Conservation (phyloP, 2,329 filamentous ascomycete genomes). For the Claviceps pazoutovae region DNA sequence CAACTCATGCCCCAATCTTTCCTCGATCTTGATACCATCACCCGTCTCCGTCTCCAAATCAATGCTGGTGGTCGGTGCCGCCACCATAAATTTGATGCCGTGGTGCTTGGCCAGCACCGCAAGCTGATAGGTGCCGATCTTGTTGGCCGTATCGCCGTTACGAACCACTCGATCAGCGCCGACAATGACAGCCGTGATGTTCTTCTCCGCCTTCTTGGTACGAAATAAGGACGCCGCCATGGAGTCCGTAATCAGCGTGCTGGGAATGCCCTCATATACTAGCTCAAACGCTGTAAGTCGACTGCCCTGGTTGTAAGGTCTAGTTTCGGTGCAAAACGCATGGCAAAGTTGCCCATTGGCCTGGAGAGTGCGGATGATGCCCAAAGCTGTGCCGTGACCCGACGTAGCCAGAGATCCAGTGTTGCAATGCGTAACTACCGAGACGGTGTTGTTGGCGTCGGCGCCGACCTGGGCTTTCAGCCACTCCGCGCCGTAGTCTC, state of each 20-base stretch:
- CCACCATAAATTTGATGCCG: constrained; percentile 86
- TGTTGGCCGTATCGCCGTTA: constrained; percentile 96
- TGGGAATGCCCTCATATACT: constrained; percentile 83
- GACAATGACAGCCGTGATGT: constrained; percentile 78
- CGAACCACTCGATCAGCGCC: constrained; percentile 90
- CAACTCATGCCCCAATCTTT: constrained; percentile 68
- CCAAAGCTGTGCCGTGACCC: constrained; percentile 91
- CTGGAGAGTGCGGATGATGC: constrained; percentile 78
- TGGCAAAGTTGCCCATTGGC: constrained; percentile 53
- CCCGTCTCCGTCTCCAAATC: constrained; percentile 71
- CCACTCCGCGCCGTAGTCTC: constrained; percentile 71
- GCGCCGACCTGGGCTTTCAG: constrained; percentile 47
- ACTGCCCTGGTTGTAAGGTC: constrained; percentile 95
- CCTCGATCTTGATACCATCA: constrained; percentile 74
- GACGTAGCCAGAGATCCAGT: constrained; percentile 94
- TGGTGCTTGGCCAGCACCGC: constrained; percentile 84
- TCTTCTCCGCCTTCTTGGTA: constrained; percentile 44
- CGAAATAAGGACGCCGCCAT: constrained; percentile 83
- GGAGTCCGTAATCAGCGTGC: constrained; percentile 86
- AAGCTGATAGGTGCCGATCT: constrained; percentile 89
- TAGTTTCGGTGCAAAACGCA: constrained; percentile 91
- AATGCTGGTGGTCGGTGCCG: constrained; percentile 87
- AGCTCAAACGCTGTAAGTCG: constrained; percentile 91
- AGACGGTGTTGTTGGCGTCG: constrained; percentile 38
- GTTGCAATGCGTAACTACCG: constrained; percentile 95